These are phyloP conservation scores for Aspergillus phoenicis DNA, from an alignment of 2,329 filamentous ascomycete genomes.

Conservation along the genomic window DNA sequence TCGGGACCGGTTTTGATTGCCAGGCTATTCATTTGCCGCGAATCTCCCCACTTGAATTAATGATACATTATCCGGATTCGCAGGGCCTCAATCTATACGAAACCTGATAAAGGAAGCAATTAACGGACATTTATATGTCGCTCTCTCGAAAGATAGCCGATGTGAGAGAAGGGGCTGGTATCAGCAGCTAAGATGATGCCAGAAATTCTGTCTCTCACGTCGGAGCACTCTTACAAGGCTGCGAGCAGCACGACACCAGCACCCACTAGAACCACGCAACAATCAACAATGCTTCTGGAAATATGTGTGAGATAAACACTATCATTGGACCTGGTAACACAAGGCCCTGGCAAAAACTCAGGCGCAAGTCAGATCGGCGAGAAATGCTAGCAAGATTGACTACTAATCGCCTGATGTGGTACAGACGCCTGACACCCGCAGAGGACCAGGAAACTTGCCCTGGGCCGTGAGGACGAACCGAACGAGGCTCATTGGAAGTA, in stretches of 20 bases:
- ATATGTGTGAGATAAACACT: too few species aligned
- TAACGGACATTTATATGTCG: neutral
- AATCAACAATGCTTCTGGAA: neutral
- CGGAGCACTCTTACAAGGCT: neutral
- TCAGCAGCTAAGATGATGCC: neutral
- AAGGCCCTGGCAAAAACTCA: neutral
- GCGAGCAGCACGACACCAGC: too few species aligned
- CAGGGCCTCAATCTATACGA: constrained; percentile 18
- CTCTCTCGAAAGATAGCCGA: neutral
- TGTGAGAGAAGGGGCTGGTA: neutral
- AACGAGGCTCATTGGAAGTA: neutral
- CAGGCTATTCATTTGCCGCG: constrained; percentile 8
- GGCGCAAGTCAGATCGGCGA: neutral
- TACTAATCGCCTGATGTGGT: neutral
- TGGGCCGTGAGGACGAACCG: neutral
- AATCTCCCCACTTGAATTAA: constrained; percentile 19
- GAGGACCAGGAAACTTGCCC: neutral
- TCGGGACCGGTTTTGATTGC: neutral
- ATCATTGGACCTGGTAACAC: neutral
- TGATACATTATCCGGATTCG: constrained; percentile 7
- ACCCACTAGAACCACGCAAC: neutral
- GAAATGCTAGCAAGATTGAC: neutral
- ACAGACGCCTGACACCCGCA: neutral
- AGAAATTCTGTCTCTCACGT: neutral
- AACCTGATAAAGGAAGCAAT: constrained; percentile 9